Percentiles rank a stretch among this genome's conserved stretches.
These are phyloP conservation scores for Pichia phayaonensis DNA, from an alignment of 805 yeast genomes.

Conservation along the genomic window DNA sequence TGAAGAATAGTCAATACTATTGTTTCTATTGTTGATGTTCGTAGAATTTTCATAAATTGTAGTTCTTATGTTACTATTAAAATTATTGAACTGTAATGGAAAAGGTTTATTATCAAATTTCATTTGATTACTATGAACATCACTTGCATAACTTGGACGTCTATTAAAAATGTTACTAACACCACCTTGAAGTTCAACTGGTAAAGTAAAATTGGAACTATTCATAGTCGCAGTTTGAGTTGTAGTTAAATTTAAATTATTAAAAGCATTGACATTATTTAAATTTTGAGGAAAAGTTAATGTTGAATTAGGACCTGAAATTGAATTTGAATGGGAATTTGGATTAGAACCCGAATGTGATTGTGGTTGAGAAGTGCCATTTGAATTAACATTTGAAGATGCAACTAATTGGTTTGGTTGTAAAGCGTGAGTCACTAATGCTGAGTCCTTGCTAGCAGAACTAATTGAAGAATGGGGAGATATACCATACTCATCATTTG, in stretches of 20 bases:
- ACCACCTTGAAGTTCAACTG: slow-evolving; percentile 58
- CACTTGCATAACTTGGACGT: slow-evolving; percentile 72
- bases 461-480: slow-evolving; percentile 28
- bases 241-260: not conserved
- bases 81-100: slow-evolving; percentile 12
- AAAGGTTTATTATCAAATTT: slow-evolving; percentile 11
- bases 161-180: slow-evolving; percentile 54
- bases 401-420: slow-evolving; percentile 2
- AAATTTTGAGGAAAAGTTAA: not conserved
- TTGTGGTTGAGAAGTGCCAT: not conserved
- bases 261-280: not conserved
- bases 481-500: slow-evolving; percentile 13
- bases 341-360: not conserved
- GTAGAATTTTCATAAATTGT: slow-evolving; percentile 5
- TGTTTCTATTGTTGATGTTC: not conserved
- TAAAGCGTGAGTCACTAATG: slow-evolving; percentile 11
- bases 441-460: slow-evolving; percentile 24
- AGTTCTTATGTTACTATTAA: not conserved
- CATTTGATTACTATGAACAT: slow-evolving; percentile 35
- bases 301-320: not conserved
- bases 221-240: not conserved
- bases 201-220: slow-evolving; percentile 36
- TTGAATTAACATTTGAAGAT: not conserved
- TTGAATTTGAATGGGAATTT: not conserved
- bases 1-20: not conserved